These are phyloP conservation scores for Myotisia sp. DNA, from an alignment of 2,329 filamentous ascomycete species.

Conservation along the genomic window DNA sequence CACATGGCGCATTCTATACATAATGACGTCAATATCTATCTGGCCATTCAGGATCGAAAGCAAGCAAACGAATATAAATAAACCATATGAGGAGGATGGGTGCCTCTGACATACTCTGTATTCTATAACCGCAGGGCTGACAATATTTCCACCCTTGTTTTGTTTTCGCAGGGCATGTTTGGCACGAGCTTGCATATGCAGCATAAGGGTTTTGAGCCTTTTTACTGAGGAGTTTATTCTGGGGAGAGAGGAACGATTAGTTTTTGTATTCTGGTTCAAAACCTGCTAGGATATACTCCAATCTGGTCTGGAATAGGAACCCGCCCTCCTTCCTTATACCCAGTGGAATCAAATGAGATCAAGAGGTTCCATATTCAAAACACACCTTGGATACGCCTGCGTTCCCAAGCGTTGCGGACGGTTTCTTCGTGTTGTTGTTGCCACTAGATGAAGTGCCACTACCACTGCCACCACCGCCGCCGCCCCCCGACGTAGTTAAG, in stretches of 20 bases:
- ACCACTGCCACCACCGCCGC: conserved; percentile 21
- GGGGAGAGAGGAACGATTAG: neutral
- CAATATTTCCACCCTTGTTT: conserved; percentile 47
- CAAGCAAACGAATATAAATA: neutral
- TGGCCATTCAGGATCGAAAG: no score
- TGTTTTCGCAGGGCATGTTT: conserved; percentile 50
- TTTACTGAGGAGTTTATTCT: conserved; percentile 52
- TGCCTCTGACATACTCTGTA: conserved; percentile 36
- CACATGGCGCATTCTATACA: conserved; percentile 47
- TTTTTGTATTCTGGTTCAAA: no score
- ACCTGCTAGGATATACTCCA: no score
- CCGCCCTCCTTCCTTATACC: neutral
- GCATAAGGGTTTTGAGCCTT: conserved; percentile 53
- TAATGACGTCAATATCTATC: conserved; percentile 9
- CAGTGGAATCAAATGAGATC: neutral
- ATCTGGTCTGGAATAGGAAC: neutral
- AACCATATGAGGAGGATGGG: no score
- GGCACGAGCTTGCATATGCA: conserved; percentile 47
- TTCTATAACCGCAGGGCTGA: conserved; percentile 49
- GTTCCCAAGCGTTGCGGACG: conserved; percentile 42
- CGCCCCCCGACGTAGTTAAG: conserved; percentile 24
- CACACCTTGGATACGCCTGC: conserved; percentile 46
- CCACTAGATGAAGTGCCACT: no score
- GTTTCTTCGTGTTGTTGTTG: conserved; percentile 29
- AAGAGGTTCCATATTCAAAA: conserved; percentile 6